Conservation (phyloP, 2,329 filamentous ascomycete species). For the Penicillium hordei region DNA sequence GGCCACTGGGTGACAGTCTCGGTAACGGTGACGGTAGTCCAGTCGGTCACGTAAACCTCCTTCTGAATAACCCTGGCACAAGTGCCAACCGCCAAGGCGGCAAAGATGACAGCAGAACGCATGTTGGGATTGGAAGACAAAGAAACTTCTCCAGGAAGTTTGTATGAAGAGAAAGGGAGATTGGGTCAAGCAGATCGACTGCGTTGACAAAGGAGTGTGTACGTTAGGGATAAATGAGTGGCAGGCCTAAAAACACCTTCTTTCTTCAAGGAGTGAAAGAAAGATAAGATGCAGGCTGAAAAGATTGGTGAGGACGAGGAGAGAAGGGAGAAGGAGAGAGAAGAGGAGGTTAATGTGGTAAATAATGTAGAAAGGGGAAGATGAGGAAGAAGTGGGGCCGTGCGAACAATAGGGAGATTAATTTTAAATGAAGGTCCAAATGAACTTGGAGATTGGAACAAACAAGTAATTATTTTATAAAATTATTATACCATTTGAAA, state of each 20-base stretch:
- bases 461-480: background rate
- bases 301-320: constrained; percentile 16
- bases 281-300: constrained; percentile 25
- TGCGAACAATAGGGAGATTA: constrained; percentile 16
- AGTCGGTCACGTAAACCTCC: constrained; percentile 38
- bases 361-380: constrained; percentile 21
- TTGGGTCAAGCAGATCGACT: constrained; percentile 37
- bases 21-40: constrained; percentile 40
- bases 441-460: background rate
- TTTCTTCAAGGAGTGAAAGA: constrained; percentile 34
- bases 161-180: constrained; percentile 1
- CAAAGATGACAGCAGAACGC: constrained; percentile 37
- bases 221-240: constrained; percentile 31
- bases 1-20: constrained; percentile 31
- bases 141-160: constrained; percentile 42
- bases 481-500: background rate
- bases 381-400: constrained; percentile 6
- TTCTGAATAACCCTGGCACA: constrained; percentile 37
- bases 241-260: constrained; percentile 33
- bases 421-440: constrained; percentile 1
- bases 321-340: constrained; percentile 3
- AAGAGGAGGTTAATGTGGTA: constrained; percentile 7
- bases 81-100: constrained; percentile 37
- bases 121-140: constrained; percentile 35
- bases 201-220: constrained; percentile 23